phyloP scores from a whole-genome alignment of 2,329 filamentous ascomycete genomes.

The Sclerotinia subarctica region DNA sequence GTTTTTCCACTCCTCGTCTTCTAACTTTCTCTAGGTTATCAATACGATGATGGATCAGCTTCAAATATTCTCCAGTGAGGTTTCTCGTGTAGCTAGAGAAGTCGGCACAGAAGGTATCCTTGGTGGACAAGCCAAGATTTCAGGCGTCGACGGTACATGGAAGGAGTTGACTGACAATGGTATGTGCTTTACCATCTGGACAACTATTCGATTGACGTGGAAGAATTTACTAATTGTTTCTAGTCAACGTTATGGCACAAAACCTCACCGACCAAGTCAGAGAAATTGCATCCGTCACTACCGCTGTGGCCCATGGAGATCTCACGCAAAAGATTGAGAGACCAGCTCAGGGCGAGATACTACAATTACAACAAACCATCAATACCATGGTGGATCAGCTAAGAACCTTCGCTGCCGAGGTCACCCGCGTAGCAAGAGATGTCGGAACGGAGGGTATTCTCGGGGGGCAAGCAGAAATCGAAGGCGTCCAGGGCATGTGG shows the following conservation, averaged over 20 bases:
- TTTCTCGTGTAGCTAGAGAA: slow-evolving; percentile 89
- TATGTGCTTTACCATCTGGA: slow-evolving; percentile 39
- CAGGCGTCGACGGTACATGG: slow-evolving; percentile 94
- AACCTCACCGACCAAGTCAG: slow-evolving; percentile 81
- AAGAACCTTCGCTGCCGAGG: slow-evolving; percentile 78
- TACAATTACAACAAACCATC: slow-evolving; percentile 80
- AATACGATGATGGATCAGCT: slow-evolving; percentile 99
- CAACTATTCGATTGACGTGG: neutral
- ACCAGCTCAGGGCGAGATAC: slow-evolving; percentile 75
- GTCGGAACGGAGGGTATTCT: slow-evolving; percentile 82
- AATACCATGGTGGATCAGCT: slow-evolving; percentile 89
- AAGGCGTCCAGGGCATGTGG: slow-evolving; percentile 85
- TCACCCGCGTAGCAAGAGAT: slow-evolving; percentile 77
- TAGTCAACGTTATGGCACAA: slow-evolving; percentile 80
- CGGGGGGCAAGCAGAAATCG: slow-evolving; percentile 78
- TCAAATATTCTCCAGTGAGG: slow-evolving; percentile 93
- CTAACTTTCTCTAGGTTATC: slow-evolving; percentile 49
- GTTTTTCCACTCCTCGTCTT: neutral
- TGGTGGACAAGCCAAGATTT: slow-evolving; percentile 88
- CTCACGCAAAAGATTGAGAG: slow-evolving; percentile 81
- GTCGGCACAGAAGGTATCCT: slow-evolving; percentile 94
- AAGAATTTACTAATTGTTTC: slow-evolving; percentile 23
- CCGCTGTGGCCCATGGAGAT: slow-evolving; percentile 78
- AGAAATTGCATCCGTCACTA: slow-evolving; percentile 82
- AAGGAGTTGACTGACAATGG: slow-evolving; percentile 90